Evolutionary conservation across 1,284 basidiomycete genomes (phyloP), one percentile per base, ranked within the genome.

Genomic region (Ceratobasidium sp.): DNA sequence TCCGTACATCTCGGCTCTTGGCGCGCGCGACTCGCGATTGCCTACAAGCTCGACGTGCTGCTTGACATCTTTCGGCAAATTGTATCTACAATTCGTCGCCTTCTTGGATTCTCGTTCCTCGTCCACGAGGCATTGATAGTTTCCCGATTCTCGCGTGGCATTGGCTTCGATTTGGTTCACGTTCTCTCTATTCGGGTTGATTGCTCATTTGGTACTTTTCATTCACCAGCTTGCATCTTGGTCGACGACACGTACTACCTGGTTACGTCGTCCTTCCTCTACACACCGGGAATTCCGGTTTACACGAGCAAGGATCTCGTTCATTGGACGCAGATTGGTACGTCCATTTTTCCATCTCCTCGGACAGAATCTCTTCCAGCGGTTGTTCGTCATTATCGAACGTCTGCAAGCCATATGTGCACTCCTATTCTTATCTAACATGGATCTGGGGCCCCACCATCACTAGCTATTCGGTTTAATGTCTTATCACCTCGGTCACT

Each of bases 161-260:
- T 36, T 39, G 18, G 4, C 18, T 58, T 23, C n/a, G n/a, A n/a
- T 34, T 34, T 16, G 52, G 18, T 55, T 55, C 34, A 14, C 3
- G 32, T 32, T 55, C 16, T 9, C 52, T n/a, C 14, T 18, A 55
- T 32, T 34, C 4, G 52, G 52, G 10, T 34, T 45, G 43, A 28
- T 5, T 6, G 39, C 55, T 58, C 18, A 58, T 14, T 0, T 9
- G n/a, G 45, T 32, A 6, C 36, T 14, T 45, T 9, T 21, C 36
- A 2, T 59, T 23, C 4, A 5, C 4, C 48, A 70, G 65, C 71
- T 72, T 74, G 36, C 72, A 74, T 46, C 61, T 75, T 43, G 67
- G 76, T 77, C 39, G 60, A 73, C 23, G 74, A 67, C 12, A 71
- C 55, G 26, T 75, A 69, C 67, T 75, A 73, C 46, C 72, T 73